Evolutionary conservation across 2,329 filamentous ascomycete genomes (phyloP).

Genomic region (Atkinsonella texensis): DNA sequence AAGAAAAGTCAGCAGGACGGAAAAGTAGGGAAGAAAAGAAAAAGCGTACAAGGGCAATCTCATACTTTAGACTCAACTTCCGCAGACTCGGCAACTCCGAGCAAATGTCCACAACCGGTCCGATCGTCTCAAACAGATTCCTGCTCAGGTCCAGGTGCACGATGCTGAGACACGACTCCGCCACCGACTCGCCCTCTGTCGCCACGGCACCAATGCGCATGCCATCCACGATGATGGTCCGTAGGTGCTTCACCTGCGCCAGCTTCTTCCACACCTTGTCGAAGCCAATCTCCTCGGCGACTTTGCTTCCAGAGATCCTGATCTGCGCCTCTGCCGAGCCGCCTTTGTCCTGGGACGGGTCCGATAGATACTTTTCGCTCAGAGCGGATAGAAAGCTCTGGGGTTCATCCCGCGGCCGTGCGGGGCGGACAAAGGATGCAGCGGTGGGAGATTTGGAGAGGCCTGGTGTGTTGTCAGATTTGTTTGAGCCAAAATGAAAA

Average conservation of each 20-base stretch:
- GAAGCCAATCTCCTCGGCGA: slow-evolving; percentile 89
- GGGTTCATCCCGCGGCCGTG: slow-evolving; percentile 53
- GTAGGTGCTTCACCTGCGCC: slow-evolving; percentile 65
- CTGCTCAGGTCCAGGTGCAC: slow-evolving; percentile 73
- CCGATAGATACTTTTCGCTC: slow-evolving; percentile 69
- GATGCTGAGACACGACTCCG: slow-evolving; percentile 50
- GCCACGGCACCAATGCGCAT: slow-evolving; percentile 42
- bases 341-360: slow-evolving; percentile 24
- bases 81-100: slow-evolving; percentile 52
- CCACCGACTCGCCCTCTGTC: slow-evolving; percentile 26
- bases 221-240: slow-evolving; percentile 71
- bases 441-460: slow-evolving; percentile 55
- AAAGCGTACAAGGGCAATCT: background rate
- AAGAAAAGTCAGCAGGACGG: background rate
- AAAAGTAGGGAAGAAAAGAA: background rate
- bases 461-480: slow-evolving; percentile 22
- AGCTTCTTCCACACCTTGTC: slow-evolving; percentile 80
- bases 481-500: background rate
- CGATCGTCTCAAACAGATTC: slow-evolving; percentile 62
- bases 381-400: slow-evolving; percentile 71
- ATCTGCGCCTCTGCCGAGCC: slow-evolving; percentile 38
- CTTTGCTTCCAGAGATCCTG: slow-evolving; percentile 56
- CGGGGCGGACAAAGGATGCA: slow-evolving; percentile 78
- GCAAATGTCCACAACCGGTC: slow-evolving; percentile 60
- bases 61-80: slow-evolving; percentile 53